Percentiles rank a stretch among this genome's conserved stretches.
These are phyloP conservation scores for Dipodascus geniculatus DNA, from an alignment of 805 yeast genomes.

Conservation along the genomic window DNA sequence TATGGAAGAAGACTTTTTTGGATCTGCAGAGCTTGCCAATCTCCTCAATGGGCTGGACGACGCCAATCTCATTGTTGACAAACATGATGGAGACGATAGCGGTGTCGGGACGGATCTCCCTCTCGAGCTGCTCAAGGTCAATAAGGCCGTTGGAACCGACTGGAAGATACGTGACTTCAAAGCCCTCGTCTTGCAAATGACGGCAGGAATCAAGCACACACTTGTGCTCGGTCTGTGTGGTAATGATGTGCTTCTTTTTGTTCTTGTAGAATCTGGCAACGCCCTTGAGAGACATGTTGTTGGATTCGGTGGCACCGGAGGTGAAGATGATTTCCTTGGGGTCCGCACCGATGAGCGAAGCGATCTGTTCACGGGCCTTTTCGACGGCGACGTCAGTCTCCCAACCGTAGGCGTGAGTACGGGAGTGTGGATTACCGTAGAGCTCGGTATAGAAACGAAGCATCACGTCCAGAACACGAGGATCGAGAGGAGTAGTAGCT, in stretches of 20 bases:
- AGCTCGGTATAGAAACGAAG: conserved; percentile 53
- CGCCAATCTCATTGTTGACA: conserved; percentile 97
- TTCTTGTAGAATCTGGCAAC: conserved; percentile 86
- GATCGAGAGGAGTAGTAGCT: conserved; percentile 97
- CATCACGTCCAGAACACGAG: conserved; percentile 59
- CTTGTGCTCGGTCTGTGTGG: conserved; percentile 95
- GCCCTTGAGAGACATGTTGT: conserved; percentile 92
- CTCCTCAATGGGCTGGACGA: conserved; percentile 89
- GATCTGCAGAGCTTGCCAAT: conserved; percentile 81
- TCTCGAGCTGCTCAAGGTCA: conserved; percentile 62
- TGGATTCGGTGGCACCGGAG: conserved; percentile 95
- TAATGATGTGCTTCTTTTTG: conserved; percentile 86
- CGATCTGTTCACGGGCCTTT: conserved; percentile 70
- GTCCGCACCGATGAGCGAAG: conserved; percentile 79
- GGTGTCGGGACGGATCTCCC: conserved; percentile 83
- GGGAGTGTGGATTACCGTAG: conserved; percentile 96
- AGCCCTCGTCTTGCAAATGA: conserved; percentile 91
- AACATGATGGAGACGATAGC: conserved; percentile 89
- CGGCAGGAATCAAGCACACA: conserved; percentile 97
- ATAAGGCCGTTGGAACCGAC: conserved; percentile 75
- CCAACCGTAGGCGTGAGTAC: conserved; percentile 98
- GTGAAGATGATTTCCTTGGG: conserved; percentile 95
- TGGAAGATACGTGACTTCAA: conserved; percentile 86
- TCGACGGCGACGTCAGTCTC: conserved; percentile 92
- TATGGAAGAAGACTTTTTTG: conserved; percentile 88